Percentiles rank a stretch among this genome's conserved stretches.
These are phyloP conservation scores for Monoraphidium neglectum DNA, from an alignment of 139 green algal genomes.

Conservation along the genomic window DNA sequence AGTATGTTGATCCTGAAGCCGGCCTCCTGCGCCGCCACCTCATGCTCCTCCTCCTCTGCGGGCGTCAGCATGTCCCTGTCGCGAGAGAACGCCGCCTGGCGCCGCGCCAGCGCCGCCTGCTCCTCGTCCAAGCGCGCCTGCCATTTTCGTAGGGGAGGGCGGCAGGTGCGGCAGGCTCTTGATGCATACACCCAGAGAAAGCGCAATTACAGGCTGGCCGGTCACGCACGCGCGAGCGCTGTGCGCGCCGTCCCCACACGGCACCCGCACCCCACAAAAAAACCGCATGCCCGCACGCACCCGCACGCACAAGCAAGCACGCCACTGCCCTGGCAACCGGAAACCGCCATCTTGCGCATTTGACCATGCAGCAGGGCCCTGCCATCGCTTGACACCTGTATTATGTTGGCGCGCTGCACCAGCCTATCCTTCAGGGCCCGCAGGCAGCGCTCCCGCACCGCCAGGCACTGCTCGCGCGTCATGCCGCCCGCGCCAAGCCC, in stretches of 20 bases:
- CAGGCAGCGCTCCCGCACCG: slow-evolving; percentile 74
- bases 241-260: too few species aligned
- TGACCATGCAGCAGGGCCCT: too few species aligned
- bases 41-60: slow-evolving; percentile 83
- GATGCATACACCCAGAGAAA: too few species aligned
- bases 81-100: slow-evolving; percentile 75
- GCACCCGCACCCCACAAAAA: too few species aligned
- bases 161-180: too few species aligned
- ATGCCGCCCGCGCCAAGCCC: slow-evolving; percentile 45
- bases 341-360: too few species aligned
- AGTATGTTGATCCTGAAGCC: slow-evolving; percentile 65
- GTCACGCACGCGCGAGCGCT: too few species aligned
- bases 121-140: slow-evolving; percentile 82
- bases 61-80: slow-evolving; percentile 78
- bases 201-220: too few species aligned
- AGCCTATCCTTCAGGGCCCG: slow-evolving; percentile 85
- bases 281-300: background rate
- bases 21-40: slow-evolving; percentile 68
- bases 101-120: slow-evolving; percentile 64
- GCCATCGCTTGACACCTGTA: slow-evolving; percentile 51
- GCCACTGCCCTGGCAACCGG: background rate
- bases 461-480: slow-evolving; percentile 59
- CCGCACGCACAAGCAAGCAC: background rate
- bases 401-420: slow-evolving; percentile 87
- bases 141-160: too few species aligned